Evolutionary conservation across 1,284 basidiomycete genomes (phyloP), one percentile per base, ranked within the genome.

Genomic region (Rhodotorula sp.): DNA sequence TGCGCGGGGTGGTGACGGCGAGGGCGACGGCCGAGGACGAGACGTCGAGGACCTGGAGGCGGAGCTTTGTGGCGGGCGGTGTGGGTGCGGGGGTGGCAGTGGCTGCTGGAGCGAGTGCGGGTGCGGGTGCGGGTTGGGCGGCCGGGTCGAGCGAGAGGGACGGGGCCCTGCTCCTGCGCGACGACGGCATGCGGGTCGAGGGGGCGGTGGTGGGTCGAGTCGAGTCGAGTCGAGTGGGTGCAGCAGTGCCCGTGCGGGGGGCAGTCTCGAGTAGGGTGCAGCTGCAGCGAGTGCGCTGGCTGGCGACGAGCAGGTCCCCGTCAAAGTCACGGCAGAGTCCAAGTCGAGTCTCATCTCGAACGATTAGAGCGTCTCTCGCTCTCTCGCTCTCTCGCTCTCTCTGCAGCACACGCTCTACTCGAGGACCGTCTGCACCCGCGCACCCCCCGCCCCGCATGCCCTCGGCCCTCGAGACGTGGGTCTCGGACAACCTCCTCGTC

Each of bases 401-500:
- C 56, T 44, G 21, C 19, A 16, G 46, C 34, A 45, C 12, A 23
- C 49, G 17, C 34, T 23, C 34, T 27, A 7, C 16, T 44, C 16
- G 34, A n/a, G n/a, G 8, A n/a, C 34, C 5, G 34, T 0, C 17
- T 48, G 48, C 48, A 17, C 48, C n/a, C n/a, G n/a, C 23, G 52
- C 2, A 14, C 14, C 8, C 8, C 14, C n/a, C 23, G 13, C 16
- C 25, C 19, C 21, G 19, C 27, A 50, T 42, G 34, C 3, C 63
- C 10, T 10, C 46, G 19, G 27, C 27, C 21, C 54, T 77, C 58
- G 63, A 72, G 65, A 77, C 75, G 7, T 78, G 72, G 72, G 75
- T 77, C 42, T 68, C 68, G 2, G 77, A 78, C 67, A 61, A 77
- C 44, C 54, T 78, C 27, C 70, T 78, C 45, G 55, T 66, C 50